Conservation (phyloP, 345 rosid genomes). For the Pugionium cornutum region DNA sequence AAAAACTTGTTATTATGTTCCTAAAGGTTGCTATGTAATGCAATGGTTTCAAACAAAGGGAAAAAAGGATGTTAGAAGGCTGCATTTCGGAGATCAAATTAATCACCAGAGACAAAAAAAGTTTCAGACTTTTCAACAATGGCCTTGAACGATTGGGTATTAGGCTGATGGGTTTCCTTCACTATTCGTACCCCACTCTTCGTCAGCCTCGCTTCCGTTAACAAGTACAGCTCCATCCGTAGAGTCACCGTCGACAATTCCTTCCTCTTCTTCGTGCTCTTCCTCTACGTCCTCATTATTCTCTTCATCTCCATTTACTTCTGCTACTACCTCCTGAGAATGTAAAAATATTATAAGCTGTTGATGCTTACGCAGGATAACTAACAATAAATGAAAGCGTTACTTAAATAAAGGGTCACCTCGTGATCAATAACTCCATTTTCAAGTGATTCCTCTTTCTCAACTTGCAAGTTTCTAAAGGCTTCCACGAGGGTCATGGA, state of each 20-base stretch:
- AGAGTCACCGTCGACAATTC: conserved; percentile 76
- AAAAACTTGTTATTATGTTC: conserved; percentile 10
- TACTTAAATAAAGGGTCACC: conserved; percentile 43
- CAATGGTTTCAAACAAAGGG: conserved; percentile 3
- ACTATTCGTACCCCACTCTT: conserved; percentile 99
- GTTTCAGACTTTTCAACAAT: conserved; percentile 63
- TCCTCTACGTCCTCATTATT: conserved; percentile 49
- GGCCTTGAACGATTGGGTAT: conserved; percentile 75
- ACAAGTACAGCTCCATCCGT: conserved; percentile 90
- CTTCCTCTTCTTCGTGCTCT: conserved; percentile 75
- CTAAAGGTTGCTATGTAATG: conserved; percentile 25
- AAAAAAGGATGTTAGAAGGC: conserved; percentile 42
- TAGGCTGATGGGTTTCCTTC: conserved; percentile 97
- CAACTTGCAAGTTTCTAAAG: conserved; percentile 81
- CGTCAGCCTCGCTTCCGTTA: conserved; percentile 87
- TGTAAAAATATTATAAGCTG: background rate
- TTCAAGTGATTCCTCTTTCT: conserved; percentile 75
- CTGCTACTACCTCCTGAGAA: conserved; percentile 48
- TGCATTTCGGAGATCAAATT: conserved; percentile 65
- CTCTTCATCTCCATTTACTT: conserved; percentile 57
- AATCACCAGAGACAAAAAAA: conserved; percentile 94
- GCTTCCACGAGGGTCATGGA: conserved; percentile 78
- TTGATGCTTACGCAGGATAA: background rate
- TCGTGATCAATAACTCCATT: conserved; percentile 78
- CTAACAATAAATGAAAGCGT: background rate